Base-by-base conservation (phyloP, 1,139 yeast genomes). In the Dujonia santamariae region DNA sequence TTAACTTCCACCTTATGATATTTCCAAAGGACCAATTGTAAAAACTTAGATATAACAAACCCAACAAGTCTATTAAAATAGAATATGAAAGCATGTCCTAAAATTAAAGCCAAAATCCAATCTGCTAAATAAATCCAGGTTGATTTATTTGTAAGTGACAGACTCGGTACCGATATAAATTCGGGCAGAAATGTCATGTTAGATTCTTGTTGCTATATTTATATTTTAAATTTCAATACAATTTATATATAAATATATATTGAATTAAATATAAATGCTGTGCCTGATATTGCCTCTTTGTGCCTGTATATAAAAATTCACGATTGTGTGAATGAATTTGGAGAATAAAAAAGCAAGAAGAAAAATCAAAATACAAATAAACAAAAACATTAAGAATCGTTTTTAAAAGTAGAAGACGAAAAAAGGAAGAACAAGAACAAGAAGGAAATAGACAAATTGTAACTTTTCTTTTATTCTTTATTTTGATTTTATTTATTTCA, bases 111-210 rank as follows among this genome's bases (percentile, higher is more conserved):
- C 41, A 88, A 62, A 30, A 84, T 61, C 95, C 96, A 87, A 53
- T 86, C 88, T 22, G 78, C 81, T 40, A 88, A 63, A 54, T 88
- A 90, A 19, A 85, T 85, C 95, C 95, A 85, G 50, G 80, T 73
- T 46, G 83, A 79, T 43, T 71, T 70, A 41, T 56, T 50, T 32
- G 56, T 49, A 32, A 53, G 37, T 7, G 46, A 30, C 25, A 37
- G 38, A 30, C 48, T 39, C 26, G 41, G 36, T 7, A 51, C 58
- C 19, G 54, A 42, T 19, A 55, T 45, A 32, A 48, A 54, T 38
- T 48, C 51, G 32, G 67, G 54, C 39, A 53, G 59, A 35, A 53
- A 41, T 23, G 49, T 47, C 60, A 55, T 56, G n/a, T n/a, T n/a
- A n/a, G n/a, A n/a, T n/a, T n/a, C n/a, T n/a, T n/a, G n/a, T n/a